phyloP scores from a whole-genome alignment of 352 stramenopile species.

The Pseudoperonospora humuli region DNA sequence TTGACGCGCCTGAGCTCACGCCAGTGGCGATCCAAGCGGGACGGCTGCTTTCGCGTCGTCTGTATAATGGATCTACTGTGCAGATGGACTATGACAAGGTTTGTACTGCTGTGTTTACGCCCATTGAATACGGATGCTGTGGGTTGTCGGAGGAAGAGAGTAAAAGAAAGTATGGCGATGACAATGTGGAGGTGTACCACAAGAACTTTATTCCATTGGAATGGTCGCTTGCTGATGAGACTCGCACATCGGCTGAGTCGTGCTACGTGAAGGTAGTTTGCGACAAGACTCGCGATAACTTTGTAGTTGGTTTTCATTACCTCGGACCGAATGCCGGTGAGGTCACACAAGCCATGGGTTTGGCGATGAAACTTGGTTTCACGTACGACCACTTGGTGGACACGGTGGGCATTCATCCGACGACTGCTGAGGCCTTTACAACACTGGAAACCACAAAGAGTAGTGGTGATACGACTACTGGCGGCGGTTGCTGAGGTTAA shows the following conservation, averaged over 20 bases:
- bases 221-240: slow-evolving; percentile 78
- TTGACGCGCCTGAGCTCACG: slow-evolving; percentile 95
- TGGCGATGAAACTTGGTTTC: slow-evolving; percentile 92
- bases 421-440: slow-evolving; percentile 93
- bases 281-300: slow-evolving; percentile 78
- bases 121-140: slow-evolving; percentile 96
- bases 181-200: slow-evolving; percentile 94
- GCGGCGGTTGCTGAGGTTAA: slow-evolving; percentile 97
- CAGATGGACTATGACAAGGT: slow-evolving; percentile 93
- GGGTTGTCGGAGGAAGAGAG: slow-evolving; percentile 95
- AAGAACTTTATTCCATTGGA: slow-evolving; percentile 95
- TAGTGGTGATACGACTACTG: slow-evolving; percentile 87
- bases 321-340: slow-evolving; percentile 97
- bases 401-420: slow-evolving; percentile 96
- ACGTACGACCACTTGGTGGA: slow-evolving; percentile 90
- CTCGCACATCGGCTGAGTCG: slow-evolving; percentile 47
- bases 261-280: slow-evolving; percentile 96
- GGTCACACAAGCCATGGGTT: slow-evolving; percentile 89
- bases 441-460: slow-evolving; percentile 92
- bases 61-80: slow-evolving; percentile 79
- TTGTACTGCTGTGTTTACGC: slow-evolving; percentile 92
- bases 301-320: slow-evolving; percentile 97
- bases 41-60: slow-evolving; percentile 81
- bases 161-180: slow-evolving; percentile 80
- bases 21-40: slow-evolving; percentile 96